Evolutionary conservation across 495 filamentous ascomycete species (phyloP).

Genomic region (Zalerion maritima): DNA sequence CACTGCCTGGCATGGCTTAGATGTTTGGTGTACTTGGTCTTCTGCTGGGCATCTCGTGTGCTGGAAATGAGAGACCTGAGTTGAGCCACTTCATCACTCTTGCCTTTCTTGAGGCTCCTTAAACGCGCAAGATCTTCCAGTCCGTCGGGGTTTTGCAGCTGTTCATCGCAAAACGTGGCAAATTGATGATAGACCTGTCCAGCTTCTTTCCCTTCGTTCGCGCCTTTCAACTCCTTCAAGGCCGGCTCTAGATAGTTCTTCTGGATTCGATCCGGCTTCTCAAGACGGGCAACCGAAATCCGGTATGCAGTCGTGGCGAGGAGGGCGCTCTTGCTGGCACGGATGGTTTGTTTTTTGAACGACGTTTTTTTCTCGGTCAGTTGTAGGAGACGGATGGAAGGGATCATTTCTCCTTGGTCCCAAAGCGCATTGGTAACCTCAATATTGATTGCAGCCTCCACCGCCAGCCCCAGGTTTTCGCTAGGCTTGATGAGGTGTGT

Average conservation of each 20-base stretch:
- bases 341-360: slow-evolving; percentile 54
- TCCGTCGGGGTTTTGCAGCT: slow-evolving; percentile 69
- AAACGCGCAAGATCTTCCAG: slow-evolving; percentile 76
- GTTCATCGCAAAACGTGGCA: slow-evolving; percentile 86
- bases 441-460: slow-evolving; percentile 56
- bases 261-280: slow-evolving; percentile 83
- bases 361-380: slow-evolving; percentile 47
- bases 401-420: slow-evolving; percentile 85
- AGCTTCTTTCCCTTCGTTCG: slow-evolving; percentile 53
- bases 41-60: slow-evolving; percentile 22
- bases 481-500: slow-evolving; percentile 56
- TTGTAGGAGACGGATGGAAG: slow-evolving; percentile 80
- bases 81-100: slow-evolving; percentile 59
- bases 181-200: slow-evolving; percentile 89
- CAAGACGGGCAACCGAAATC: slow-evolving; percentile 80
- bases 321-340: slow-evolving; percentile 61
- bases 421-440: slow-evolving; percentile 84
- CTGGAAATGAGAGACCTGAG: slow-evolving; percentile 39
- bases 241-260: slow-evolving; percentile 68
- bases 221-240: slow-evolving; percentile 62
- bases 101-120: slow-evolving; percentile 62
- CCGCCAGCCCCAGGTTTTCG: slow-evolving; percentile 50
- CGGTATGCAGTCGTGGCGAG: slow-evolving; percentile 78
- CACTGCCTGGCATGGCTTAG: slow-evolving; percentile 62
- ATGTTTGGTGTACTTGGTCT: slow-evolving; percentile 21